Percentiles rank a stretch among this genome's conserved stretches.
Conservation (phyloP, 305 asterid genomes). For the Caryopteris hybrid region DNA sequence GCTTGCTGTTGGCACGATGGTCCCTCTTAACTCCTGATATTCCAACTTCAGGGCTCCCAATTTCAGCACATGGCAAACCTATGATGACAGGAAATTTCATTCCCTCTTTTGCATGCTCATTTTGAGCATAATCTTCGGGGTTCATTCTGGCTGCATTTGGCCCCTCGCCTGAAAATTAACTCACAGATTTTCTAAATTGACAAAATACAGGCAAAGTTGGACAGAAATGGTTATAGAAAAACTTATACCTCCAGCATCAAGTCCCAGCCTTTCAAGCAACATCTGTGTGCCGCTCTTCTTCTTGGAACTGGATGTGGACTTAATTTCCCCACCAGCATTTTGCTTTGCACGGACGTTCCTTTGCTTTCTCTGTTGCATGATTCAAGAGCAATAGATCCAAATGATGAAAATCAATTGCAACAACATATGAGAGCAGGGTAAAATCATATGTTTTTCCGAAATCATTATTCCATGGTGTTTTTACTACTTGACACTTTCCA, state of each 20-base stretch:
- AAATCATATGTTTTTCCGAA: background rate
- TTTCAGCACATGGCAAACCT: conserved; percentile 60
- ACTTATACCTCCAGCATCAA: conserved; percentile 31
- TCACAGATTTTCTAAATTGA: conserved; percentile 20
- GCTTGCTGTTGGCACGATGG: conserved; percentile 21
- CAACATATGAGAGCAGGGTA: conserved; percentile 1
- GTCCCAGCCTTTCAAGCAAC: conserved; percentile 17
- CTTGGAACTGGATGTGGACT: conserved; percentile 18
- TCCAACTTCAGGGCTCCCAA: conserved; percentile 32
- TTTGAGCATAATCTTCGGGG: conserved; percentile 33
- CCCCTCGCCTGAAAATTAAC: conserved; percentile 36
- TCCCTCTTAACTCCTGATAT: conserved; percentile 19
- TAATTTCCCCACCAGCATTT: conserved; percentile 12
- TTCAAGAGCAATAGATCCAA: conserved; percentile 1
- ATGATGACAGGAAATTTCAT: conserved; percentile 40
- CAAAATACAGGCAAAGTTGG: background rate
- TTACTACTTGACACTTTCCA: background rate
- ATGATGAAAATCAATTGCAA: background rate
- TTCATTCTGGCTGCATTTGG: conserved; percentile 29
- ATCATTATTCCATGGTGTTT: background rate
- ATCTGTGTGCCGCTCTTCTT: conserved; percentile 23
- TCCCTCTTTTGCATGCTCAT: conserved; percentile 20
- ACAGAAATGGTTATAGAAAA: background rate
- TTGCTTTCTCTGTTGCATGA: conserved; percentile 48
- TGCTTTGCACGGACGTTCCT: conserved; percentile 21